These are phyloP conservation scores for Eucalyptus curtisii DNA, from an alignment of 345 rosid genomes.

Conservation along the genomic window DNA sequence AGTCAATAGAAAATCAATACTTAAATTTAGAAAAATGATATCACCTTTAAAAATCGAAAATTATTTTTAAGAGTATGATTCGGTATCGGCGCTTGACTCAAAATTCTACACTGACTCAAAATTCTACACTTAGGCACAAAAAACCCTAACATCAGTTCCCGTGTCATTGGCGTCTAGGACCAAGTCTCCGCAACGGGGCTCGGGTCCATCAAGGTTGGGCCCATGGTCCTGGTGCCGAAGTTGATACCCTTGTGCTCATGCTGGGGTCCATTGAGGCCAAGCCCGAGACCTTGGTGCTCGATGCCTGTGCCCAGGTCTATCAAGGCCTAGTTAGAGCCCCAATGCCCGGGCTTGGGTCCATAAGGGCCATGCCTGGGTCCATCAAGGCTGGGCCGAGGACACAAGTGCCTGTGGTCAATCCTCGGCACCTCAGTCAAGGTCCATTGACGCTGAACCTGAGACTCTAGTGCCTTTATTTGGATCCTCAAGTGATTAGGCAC, in stretches of 20 bases:
- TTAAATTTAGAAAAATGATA: too few species aligned
- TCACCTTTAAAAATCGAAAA: not conserved
- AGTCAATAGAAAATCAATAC: not conserved
- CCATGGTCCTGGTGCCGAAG: fast-evolving
- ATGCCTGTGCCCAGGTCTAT: fast-evolving
- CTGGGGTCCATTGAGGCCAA: fast-evolving
- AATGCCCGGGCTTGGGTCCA: not conserved
- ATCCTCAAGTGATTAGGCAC: not conserved
- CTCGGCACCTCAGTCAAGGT: not conserved
- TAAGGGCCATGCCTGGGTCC: not conserved
- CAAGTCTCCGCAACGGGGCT: not conserved
- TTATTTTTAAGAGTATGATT: too few species aligned
- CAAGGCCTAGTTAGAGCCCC: fast-evolving
- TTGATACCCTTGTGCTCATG: not conserved
- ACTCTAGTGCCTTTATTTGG: not conserved
- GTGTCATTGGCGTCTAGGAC: not conserved
- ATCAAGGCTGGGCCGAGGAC: not conserved
- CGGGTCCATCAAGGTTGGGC: fast-evolving
- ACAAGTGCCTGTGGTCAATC: not conserved
- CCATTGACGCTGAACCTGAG: fast-evolving
- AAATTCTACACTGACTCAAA: not conserved
- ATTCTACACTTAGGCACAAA: not conserved
- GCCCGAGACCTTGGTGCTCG: fast-evolving
- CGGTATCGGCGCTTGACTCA: fast-evolving
- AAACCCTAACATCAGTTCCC: not conserved